phyloP scores from a whole-genome alignment of 441 rosid species.

The Pelargonium citronellum region DNA sequence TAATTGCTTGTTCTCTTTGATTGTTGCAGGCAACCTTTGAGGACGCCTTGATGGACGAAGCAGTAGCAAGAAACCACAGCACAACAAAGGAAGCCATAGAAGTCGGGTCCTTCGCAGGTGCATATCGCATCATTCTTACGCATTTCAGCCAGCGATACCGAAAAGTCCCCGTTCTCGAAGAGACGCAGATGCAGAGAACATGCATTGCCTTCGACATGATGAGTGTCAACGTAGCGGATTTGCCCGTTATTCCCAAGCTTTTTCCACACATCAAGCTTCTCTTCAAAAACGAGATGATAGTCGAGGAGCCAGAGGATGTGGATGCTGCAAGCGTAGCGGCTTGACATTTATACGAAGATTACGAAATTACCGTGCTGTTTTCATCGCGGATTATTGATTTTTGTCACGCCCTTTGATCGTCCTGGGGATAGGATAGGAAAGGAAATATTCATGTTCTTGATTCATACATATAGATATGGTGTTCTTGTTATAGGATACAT shows the following conservation, averaged over 20 bases:
- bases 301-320: constrained; percentile 53
- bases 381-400: too few species aligned
- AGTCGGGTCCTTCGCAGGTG: constrained; percentile 57
- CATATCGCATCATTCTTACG: constrained; percentile 69
- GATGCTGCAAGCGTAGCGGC: constrained; percentile 34
- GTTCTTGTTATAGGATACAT: too few species aligned
- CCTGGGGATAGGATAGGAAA: too few species aligned
- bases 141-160: constrained; percentile 98
- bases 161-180: constrained; percentile 73
- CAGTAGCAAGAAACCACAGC: constrained; percentile 86
- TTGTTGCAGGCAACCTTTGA: constrained; percentile 81
- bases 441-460: too few species aligned
- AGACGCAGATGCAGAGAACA: constrained; percentile 76
- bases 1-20: neutral
- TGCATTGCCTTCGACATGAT: constrained; percentile 90
- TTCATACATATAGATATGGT: too few species aligned
- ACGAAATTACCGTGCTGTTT: neutral
- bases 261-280: constrained; percentile 75
- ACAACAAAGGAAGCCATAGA: constrained; percentile 90
- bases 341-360: neutral
- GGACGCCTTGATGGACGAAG: constrained; percentile 80
- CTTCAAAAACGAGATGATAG: constrained; percentile 58
- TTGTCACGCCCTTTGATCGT: too few species aligned
- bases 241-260: constrained; percentile 67
- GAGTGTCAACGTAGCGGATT: constrained; percentile 82